Percentiles rank a stretch among this genome's conserved stretches.
Conservation (phyloP, 2,329 filamentous ascomycete genomes). For the Pseudogymnoascus sp. region DNA sequence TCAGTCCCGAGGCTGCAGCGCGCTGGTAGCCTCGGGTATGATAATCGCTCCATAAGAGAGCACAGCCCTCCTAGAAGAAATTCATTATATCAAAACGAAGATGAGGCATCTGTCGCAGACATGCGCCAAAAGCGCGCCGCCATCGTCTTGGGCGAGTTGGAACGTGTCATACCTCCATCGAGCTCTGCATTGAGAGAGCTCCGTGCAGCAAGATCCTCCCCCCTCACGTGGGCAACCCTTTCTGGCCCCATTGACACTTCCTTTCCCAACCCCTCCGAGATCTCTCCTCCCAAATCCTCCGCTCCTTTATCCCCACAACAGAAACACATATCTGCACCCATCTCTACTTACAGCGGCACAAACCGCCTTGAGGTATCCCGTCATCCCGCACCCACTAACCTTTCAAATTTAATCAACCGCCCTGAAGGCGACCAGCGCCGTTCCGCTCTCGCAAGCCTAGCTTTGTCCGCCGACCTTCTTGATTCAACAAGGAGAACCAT, state of each 20-base stretch:
- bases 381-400: not conserved
- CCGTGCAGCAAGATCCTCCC: not conserved
- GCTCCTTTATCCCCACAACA: not conserved
- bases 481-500: conserved; percentile 1
- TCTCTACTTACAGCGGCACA: not conserved
- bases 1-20: not conserved
- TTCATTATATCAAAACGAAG: not conserved
- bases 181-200: not conserved
- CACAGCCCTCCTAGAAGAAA: not conserved
- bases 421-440: not conserved
- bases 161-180: not conserved
- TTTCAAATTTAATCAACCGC: not conserved
- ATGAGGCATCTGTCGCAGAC: not conserved
- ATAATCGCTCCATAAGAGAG: not conserved
- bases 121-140: not conserved
- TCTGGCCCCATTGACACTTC: not conserved
- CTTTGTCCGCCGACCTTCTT: not conserved
- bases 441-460: not conserved
- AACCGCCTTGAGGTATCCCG: not conserved
- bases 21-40: not conserved
- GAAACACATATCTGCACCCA: not conserved
- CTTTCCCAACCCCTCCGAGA: not conserved
- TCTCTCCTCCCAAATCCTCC: not conserved
- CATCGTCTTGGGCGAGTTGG: not conserved
- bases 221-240: not conserved